phyloP scores from a whole-genome alignment of 148 eudicot species.

The Rhododendron mucronatum region DNA sequence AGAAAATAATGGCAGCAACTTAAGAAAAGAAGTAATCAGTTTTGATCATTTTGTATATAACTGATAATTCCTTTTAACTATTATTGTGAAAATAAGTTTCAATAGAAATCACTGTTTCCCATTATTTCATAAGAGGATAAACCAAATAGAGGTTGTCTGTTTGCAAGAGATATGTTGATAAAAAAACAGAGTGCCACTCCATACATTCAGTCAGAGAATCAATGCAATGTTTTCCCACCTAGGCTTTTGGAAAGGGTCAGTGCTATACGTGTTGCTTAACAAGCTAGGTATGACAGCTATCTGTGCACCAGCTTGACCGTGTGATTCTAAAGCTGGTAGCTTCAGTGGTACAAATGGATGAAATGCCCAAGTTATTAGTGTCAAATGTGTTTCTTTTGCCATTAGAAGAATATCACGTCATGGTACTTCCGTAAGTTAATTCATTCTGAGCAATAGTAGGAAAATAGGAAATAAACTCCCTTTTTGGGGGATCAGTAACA shows the following conservation, averaged over 20 bases:
- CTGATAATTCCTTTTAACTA: not conserved
- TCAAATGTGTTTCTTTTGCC: too few relatives aligned
- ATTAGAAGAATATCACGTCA: not conserved
- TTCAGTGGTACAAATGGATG: too few relatives aligned
- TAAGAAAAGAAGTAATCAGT: conserved; percentile 1
- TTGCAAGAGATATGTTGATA: not conserved
- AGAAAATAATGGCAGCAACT: conserved; percentile 11
- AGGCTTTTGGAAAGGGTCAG: not conserved
- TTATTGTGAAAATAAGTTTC: not conserved
- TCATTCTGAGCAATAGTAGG: not conserved
- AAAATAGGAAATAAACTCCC: not conserved
- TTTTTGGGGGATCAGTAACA: not conserved
- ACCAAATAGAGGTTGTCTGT: not conserved
- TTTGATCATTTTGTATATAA: not conserved
- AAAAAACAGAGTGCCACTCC: not conserved
- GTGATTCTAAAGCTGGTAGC: too few relatives aligned
- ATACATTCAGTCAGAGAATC: not conserved
- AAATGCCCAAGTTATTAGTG: too few relatives aligned
- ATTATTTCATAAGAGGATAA: not conserved
- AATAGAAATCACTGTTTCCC: not conserved
- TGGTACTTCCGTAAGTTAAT: not conserved
- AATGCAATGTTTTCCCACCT: not conserved
- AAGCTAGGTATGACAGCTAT: not conserved
- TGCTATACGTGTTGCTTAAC: not conserved
- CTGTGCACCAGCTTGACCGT: not conserved